Conservation (phyloP, 2,329 filamentous ascomycete species). For the Clonostachys chloroleuca region DNA sequence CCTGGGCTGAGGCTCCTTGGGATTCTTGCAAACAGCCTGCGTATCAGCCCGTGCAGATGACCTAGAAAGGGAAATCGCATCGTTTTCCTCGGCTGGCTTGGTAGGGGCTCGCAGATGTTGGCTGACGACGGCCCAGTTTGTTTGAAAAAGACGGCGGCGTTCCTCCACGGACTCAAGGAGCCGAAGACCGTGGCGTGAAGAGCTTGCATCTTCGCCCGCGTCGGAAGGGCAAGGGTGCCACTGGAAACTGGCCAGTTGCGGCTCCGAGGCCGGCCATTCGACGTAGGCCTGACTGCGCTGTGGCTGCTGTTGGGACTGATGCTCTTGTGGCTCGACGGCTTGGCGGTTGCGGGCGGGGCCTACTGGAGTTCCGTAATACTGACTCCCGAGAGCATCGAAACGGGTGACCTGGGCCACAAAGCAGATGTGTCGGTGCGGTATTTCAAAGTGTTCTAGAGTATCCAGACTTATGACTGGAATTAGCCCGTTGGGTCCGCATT, state of each 20-base stretch:
- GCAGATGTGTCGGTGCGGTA: not conserved
- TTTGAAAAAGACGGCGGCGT: not conserved
- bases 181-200: not conserved
- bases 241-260: not conserved
- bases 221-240: not conserved
- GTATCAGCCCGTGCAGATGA: too few species aligned
- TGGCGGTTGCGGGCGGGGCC: not conserved
- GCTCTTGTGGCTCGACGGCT: too few species aligned
- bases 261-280: not conserved
- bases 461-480: conserved; percentile 3
- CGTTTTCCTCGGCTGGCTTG: not conserved
- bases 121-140: not conserved
- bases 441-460: not conserved
- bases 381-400: not conserved
- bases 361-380: not conserved
- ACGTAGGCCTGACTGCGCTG: not conserved
- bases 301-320: not conserved
- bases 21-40: too few species aligned
- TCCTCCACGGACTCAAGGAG: not conserved
- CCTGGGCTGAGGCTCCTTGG: too few species aligned
- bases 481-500: not conserved
- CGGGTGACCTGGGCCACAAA: not conserved
- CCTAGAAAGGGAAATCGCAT: conserved; percentile 9
- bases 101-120: not conserved
- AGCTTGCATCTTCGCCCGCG: not conserved